Evolutionary conservation across 2,329 filamentous ascomycete species (phyloP).

Genomic region (Neopestalotiopsis rosae): DNA sequence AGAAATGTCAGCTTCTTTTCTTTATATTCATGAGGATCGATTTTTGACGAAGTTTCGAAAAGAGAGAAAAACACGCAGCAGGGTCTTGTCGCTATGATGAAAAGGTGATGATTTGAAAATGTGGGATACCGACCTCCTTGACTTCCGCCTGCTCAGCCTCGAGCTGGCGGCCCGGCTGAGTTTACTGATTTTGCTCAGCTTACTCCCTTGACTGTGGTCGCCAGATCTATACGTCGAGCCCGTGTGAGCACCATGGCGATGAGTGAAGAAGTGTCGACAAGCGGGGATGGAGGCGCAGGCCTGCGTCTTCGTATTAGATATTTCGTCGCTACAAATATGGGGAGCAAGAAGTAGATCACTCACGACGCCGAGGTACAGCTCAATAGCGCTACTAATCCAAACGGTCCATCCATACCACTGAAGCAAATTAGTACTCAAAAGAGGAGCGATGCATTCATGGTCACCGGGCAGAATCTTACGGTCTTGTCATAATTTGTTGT

Average conservation of each 20-base stretch:
- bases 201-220: background rate
- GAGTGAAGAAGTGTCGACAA: slow-evolving; percentile 42
- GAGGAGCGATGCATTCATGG: slow-evolving; percentile 31
- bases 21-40: too few species aligned
- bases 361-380: slow-evolving; percentile 46
- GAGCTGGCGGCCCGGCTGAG: too few species aligned
- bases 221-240: background rate
- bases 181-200: background rate
- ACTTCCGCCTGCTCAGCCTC: too few species aligned
- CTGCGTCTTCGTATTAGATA: slow-evolving; percentile 21
- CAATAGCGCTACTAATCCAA: slow-evolving; percentile 38
- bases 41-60: too few species aligned
- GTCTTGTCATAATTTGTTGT: slow-evolving; percentile 26
- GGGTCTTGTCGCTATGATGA: too few species aligned
- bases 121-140: too few species aligned
- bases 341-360: slow-evolving; percentile 17
- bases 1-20: too few species aligned
- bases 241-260: background rate
- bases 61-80: too few species aligned
- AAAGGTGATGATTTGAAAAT: too few species aligned
- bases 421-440: background rate
- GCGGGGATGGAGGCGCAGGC: slow-evolving; percentile 45
- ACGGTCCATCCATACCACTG: slow-evolving; percentile 39
- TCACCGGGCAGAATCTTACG: background rate
- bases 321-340: background rate